A percentile compares a stretch with the other conserved stretches of the same genome.
phyloP scores from a whole-genome alignment of 164 flowering plant species.

The Berberis vulgaris region DNA sequence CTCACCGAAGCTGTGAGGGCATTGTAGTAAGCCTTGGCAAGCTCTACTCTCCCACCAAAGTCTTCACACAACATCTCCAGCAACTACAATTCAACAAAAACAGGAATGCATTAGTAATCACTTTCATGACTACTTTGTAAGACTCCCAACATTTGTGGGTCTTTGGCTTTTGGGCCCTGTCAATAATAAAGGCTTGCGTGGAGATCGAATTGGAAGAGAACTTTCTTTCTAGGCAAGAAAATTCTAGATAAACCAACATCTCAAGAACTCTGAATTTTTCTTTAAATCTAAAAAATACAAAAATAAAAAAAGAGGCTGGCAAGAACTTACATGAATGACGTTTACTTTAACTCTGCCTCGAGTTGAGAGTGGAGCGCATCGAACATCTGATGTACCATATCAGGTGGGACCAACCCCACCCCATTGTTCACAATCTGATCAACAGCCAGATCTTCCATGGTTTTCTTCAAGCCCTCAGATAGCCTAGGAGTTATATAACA shows the following conservation, averaged over 20 bases:
- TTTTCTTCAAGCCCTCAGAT: constrained; percentile 56
- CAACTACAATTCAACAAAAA: constrained; percentile 25
- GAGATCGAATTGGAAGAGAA: no score
- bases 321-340: constrained; percentile 74
- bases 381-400: constrained; percentile 51
- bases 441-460: constrained; percentile 91
- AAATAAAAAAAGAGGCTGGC: no score
- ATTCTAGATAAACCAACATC: no score
- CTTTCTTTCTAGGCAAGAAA: not conserved
- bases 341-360: constrained; percentile 89
- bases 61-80: constrained; percentile 66
- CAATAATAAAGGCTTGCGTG: not conserved
- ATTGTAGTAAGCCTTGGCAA: constrained; percentile 59
- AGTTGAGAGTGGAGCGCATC: constrained; percentile 78
- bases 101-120: not conserved
- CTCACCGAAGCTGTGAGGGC: constrained; percentile 52
- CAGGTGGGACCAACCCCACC: constrained; percentile 72
- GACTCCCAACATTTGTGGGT: not conserved
- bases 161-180: not conserved
- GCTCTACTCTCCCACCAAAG: constrained; percentile 68
- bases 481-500: constrained; percentile 42
- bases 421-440: constrained; percentile 75
- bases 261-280: no score
- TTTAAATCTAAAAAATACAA: no score
- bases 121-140: no score